Percentiles rank a stretch among this genome's conserved stretches.
phyloP scores from a whole-genome alignment of 768 basidiomycete species.

The Suillus lakei region DNA sequence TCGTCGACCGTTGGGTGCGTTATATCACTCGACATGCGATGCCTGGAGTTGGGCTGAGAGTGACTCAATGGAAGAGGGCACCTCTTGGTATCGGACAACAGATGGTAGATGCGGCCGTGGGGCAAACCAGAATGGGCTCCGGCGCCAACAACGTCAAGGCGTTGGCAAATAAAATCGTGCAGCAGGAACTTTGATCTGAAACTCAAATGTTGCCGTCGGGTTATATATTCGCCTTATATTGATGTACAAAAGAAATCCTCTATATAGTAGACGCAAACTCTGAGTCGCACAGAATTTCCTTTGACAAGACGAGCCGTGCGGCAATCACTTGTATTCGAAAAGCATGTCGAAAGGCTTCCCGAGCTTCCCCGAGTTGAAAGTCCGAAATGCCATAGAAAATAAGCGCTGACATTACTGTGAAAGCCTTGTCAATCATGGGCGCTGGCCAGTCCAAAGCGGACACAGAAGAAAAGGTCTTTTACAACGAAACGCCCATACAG shows the following conservation, averaged over 20 bases:
- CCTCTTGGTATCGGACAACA: slow-evolving; percentile 55
- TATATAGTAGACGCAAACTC: too few species aligned
- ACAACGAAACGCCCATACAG: slow-evolving; percentile 57
- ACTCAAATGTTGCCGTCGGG: too few species aligned
- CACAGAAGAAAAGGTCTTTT: slow-evolving; percentile 60
- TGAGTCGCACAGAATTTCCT: too few species aligned
- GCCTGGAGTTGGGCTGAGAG: slow-evolving; percentile 87
- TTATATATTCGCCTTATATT: too few species aligned
- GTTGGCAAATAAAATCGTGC: slow-evolving; percentile 47
- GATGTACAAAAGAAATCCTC: too few species aligned
- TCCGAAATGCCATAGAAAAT: neutral
- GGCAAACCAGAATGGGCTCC: slow-evolving; percentile 35
- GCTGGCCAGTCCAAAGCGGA: slow-evolving; percentile 67
- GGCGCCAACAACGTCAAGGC: slow-evolving; percentile 40
- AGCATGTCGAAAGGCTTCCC: neutral
- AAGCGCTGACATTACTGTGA: neutral
- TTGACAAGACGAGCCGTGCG: too few species aligned
- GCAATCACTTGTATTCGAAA: too few species aligned
- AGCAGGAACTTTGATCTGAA: slow-evolving; percentile 28
- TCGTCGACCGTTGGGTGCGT: slow-evolving; percentile 78
- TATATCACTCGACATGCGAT: slow-evolving; percentile 79
- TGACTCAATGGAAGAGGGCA: slow-evolving; percentile 75
- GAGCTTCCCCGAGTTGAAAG: neutral
- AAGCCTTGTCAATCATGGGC: slow-evolving; percentile 52
- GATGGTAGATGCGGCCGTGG: slow-evolving; percentile 41